These are phyloP conservation scores for Nicotiana paniculata DNA, from an alignment of 257 asterid species.

Conservation along the genomic window DNA sequence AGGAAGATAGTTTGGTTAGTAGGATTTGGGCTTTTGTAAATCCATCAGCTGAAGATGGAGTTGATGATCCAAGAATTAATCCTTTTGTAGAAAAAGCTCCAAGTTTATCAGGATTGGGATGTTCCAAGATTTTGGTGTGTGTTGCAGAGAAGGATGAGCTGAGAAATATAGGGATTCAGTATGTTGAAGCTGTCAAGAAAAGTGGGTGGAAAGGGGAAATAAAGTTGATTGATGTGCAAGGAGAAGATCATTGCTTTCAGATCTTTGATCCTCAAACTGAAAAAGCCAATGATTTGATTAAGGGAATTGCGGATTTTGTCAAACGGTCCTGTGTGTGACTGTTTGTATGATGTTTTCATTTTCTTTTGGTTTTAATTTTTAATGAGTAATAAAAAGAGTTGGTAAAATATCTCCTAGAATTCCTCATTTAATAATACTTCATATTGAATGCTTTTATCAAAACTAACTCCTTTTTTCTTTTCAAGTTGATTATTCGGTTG, in stretches of 20 bases:
- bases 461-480: no score
- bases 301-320: not conserved
- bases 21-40: not conserved
- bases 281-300: slow-evolving; percentile 4
- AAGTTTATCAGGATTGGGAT: slow-evolving; percentile 7
- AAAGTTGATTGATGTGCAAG: slow-evolving; percentile 16
- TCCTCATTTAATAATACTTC: no score
- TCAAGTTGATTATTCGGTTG: no score
- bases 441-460: no score
- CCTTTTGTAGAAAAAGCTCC: slow-evolving; percentile 8
- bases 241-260: slow-evolving; percentile 22
- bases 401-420: no score
- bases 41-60: slow-evolving; percentile 3
- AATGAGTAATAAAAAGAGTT: no score
- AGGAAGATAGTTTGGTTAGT: not conserved
- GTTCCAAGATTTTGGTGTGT: slow-evolving; percentile 9
- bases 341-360: no score
- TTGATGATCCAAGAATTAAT: slow-evolving; percentile 16
- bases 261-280: slow-evolving; percentile 6
- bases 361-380: no score
- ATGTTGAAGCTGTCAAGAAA: slow-evolving; percentile 14
- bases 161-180: slow-evolving; percentile 5
- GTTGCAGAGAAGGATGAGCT: slow-evolving; percentile 8
- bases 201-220: slow-evolving; percentile 23
- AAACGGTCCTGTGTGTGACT: not conserved